Percentiles rank a stretch among this genome's conserved stretches.
Conservation (phyloP, 164 flowering plant genomes). For the Macadamia integrifolia region DNA sequence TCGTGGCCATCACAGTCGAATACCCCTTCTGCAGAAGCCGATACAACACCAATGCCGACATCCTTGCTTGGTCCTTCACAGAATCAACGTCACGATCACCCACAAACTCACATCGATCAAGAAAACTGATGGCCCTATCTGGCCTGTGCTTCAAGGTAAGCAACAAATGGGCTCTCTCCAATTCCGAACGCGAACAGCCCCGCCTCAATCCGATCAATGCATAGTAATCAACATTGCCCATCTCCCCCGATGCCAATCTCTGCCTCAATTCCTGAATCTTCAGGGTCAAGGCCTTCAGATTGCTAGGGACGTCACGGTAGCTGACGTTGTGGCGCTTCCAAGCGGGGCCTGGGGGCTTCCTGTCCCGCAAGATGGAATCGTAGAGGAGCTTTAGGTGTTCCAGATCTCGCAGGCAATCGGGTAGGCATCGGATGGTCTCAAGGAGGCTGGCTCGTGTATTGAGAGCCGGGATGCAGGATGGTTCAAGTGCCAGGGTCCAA, state of each 20-base stretch:
- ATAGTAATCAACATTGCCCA: constrained; percentile 71
- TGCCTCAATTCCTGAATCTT: constrained; percentile 65
- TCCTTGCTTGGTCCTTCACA: constrained; percentile 63
- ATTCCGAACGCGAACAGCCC: constrained; percentile 84
- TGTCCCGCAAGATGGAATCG: constrained; percentile 70
- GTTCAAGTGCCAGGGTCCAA: constrained; percentile 69
- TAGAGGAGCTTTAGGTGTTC: constrained; percentile 86
- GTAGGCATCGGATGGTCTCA: constrained; percentile 64
- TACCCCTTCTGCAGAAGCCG: constrained; percentile 84
- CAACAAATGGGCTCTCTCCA: constrained; percentile 74
- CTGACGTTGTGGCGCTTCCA: constrained; percentile 64
- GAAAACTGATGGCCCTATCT: constrained; percentile 52
- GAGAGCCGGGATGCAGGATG: constrained; percentile 69
- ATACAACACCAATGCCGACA: constrained; percentile 75
- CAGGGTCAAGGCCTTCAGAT: constrained; percentile 40
- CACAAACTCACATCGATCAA: constrained; percentile 71
- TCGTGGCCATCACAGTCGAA: constrained; percentile 42
- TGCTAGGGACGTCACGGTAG: constrained; percentile 69
- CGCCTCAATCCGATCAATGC: constrained; percentile 72
- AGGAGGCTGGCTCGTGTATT: constrained; percentile 58
- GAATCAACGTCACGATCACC: constrained; percentile 71
- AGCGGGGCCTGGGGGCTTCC: constrained; percentile 75
- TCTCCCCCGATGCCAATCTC: constrained; percentile 61
- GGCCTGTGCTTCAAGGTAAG: constrained; percentile 72
- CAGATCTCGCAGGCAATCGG: constrained; percentile 83